These are phyloP conservation scores for Picea glauca DNA, from an alignment of 75 land plant genomes.

Conservation along the genomic window DNA sequence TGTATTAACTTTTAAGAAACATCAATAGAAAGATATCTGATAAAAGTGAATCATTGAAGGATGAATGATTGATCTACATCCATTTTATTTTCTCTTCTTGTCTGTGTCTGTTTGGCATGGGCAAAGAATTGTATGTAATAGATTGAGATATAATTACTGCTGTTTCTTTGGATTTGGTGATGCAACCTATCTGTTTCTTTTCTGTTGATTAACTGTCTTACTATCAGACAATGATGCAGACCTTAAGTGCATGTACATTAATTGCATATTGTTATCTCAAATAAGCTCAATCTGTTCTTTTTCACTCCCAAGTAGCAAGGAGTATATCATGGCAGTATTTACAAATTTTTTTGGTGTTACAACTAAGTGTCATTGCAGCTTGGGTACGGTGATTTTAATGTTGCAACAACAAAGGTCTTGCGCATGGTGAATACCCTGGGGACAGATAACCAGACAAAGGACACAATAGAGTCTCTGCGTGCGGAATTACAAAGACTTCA, in stretches of 20 bases:
- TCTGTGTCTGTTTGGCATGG: too few relatives aligned
- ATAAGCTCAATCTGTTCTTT: neutral
- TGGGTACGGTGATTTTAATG: constrained; percentile 81
- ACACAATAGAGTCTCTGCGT: constrained; percentile 52
- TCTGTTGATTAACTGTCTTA: neutral
- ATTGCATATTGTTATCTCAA: neutral
- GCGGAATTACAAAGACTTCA: constrained; percentile 49
- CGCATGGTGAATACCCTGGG: constrained; percentile 74
- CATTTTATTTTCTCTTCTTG: too few relatives aligned
- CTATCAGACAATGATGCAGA: neutral
- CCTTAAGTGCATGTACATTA: neutral
- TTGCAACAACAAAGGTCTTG: constrained; percentile 74
- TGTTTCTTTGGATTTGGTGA: neutral
- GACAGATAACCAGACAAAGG: constrained; percentile 63
- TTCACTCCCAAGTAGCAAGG: neutral
- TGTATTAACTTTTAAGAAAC: too few relatives aligned
- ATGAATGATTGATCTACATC: too few relatives aligned
- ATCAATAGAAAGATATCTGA: too few relatives aligned
- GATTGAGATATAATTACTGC: too few relatives aligned
- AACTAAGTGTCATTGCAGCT: constrained; percentile 20
- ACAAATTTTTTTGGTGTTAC: neutral
- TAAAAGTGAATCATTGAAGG: too few relatives aligned
- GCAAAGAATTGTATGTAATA: too few relatives aligned
- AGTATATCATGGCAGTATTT: neutral
- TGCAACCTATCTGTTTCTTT: neutral